A percentile compares a stretch with the other conserved stretches of the same genome.
Evolutionary conservation across 73 alveolate species (phyloP).

Genomic region (Effrenium voratum): DNA sequence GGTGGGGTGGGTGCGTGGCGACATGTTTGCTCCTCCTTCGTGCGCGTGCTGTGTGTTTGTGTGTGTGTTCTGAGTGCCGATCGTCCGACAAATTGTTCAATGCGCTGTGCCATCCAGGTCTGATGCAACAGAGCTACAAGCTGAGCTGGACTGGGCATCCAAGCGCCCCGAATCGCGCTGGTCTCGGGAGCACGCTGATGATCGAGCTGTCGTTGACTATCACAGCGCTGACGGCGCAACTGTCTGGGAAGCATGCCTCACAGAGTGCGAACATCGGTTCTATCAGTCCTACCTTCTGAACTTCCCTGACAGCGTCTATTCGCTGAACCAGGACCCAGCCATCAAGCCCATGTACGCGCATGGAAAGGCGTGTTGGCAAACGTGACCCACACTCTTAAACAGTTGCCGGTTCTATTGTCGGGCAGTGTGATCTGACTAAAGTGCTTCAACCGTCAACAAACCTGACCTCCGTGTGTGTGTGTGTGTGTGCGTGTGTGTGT

Average conservation of each 20-base stretch:
- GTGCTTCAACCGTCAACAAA: background rate
- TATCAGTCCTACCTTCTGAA: background rate
- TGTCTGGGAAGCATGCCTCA: background rate
- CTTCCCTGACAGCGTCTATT: constrained; percentile 4
- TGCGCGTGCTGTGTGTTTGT: background rate
- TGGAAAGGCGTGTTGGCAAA: constrained; percentile 3
- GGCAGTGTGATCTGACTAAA: background rate
- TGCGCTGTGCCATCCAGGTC: background rate
- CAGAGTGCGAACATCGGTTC: background rate
- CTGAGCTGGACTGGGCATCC: constrained; percentile 28
- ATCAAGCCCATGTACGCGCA: background rate
- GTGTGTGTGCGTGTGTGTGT: too few relatives aligned
- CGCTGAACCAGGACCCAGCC: constrained; percentile 46
- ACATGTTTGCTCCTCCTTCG: background rate
- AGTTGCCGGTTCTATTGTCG: too few relatives aligned
- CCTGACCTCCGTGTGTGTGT: too few relatives aligned
- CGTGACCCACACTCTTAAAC: background rate
- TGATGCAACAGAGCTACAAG: background rate
- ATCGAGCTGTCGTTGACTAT: background rate
- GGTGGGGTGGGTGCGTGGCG: background rate
- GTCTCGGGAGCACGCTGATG: background rate
- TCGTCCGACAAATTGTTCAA: too few relatives aligned
- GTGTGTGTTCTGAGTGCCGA: background rate
- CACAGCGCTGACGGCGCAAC: background rate
- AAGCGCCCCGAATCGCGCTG: background rate